These are phyloP conservation scores for Gnaphalium uliginosum DNA, from an alignment of 129 eudicot genomes.

Conservation along the genomic window DNA sequence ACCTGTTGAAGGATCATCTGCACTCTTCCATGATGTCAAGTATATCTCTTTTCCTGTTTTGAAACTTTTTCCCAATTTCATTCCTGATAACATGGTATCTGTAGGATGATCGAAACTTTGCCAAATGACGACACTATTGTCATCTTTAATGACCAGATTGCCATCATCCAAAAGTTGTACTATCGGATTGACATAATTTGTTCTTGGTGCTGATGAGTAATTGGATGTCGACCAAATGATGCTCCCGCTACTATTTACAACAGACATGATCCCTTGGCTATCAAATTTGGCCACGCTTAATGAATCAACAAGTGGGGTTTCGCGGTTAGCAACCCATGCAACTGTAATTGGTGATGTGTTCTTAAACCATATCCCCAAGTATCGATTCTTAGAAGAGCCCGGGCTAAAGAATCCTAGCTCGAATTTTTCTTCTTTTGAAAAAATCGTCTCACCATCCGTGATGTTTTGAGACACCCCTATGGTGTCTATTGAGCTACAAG, in stretches of 20 bases:
- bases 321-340: constrained; percentile 27
- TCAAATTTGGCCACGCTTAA: constrained; percentile 2
- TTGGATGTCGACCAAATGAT: constrained; percentile 27
- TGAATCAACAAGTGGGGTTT: constrained; percentile 8
- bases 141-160: constrained; percentile 24
- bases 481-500: constrained; percentile 6
- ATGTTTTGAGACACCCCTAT: constrained; percentile 4
- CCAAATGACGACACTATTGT: constrained; percentile 16
- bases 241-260: background rate
- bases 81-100: constrained; percentile 23
- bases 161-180: constrained; percentile 31
- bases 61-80: constrained; percentile 29
- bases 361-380: constrained; percentile 30
- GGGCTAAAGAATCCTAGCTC: constrained; percentile 34
- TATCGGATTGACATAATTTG: background rate
- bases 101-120: constrained; percentile 27
- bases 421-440: constrained; percentile 3
- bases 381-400: constrained; percentile 8
- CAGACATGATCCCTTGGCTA: constrained; percentile 19
- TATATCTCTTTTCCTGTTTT: constrained; percentile 6
- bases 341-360: constrained; percentile 17
- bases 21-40: constrained; percentile 32
- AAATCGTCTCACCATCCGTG: constrained; percentile 18
- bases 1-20: constrained; percentile 32
- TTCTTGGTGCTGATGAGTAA: background rate